A percentile compares a stretch with the other conserved stretches of the same genome.
Evolutionary conservation across 495 filamentous ascomycete species (phyloP).

Genomic region (Astrothelium macrocarpum): DNA sequence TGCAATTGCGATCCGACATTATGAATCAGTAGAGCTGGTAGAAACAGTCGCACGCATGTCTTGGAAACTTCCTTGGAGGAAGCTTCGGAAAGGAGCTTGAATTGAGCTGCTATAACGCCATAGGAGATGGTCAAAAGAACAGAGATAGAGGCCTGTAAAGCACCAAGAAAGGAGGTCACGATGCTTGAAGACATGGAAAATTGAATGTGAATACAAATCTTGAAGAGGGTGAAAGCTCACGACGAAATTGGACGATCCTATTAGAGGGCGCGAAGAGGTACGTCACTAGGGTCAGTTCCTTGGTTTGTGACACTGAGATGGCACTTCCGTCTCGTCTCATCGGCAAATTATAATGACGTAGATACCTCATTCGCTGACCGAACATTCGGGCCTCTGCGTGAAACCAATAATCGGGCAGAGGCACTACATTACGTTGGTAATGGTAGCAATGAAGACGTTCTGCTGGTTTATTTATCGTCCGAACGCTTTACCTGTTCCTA

Average conservation of each 20-base stretch:
- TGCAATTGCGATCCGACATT: slow-evolving; percentile 61
- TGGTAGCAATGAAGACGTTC: too few relatives aligned
- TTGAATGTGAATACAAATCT: not conserved
- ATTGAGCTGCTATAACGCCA: slow-evolving; percentile 50
- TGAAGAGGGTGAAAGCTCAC: not conserved
- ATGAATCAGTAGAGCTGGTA: slow-evolving; percentile 60
- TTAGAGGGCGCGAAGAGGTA: not conserved
- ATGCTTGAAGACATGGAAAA: slow-evolving; percentile 14
- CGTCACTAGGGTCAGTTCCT: not conserved
- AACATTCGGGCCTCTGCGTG: too few relatives aligned
- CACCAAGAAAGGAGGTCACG: slow-evolving; percentile 50
- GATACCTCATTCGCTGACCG: too few relatives aligned
- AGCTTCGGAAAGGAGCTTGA: slow-evolving; percentile 45
- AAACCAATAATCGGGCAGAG: too few relatives aligned
- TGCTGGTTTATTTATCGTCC: too few relatives aligned
- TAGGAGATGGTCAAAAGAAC: slow-evolving; percentile 60
- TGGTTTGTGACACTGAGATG: too few relatives aligned
- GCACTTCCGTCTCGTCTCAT: too few relatives aligned
- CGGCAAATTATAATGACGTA: too few relatives aligned
- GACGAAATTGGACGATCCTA: not conserved
- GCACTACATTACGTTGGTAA: too few relatives aligned
- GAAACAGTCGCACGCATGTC: slow-evolving; percentile 57
- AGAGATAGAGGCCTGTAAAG: slow-evolving; percentile 59
- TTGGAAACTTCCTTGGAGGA: slow-evolving; percentile 55
- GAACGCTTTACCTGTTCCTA: not conserved